Evolutionary conservation across 192 early-diverging fungal species (phyloP), one percentile per base, ranked within the genome.

Genomic region (Geranomyces variabilis): DNA sequence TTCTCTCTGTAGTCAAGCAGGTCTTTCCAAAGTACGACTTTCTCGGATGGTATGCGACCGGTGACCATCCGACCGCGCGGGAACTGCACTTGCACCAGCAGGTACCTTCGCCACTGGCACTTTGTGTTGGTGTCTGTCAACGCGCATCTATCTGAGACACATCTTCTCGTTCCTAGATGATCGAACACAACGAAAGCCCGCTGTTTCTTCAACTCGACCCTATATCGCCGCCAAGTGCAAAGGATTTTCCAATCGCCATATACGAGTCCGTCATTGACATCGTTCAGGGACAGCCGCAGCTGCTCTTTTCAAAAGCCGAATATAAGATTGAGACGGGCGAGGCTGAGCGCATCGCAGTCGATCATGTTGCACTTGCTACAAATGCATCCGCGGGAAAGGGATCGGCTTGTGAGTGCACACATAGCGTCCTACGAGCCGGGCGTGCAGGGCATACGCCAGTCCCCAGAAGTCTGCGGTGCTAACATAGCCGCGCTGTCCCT

Each of bases 261-360:
- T 94, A 93, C 70, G 93, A 95, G 79, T 88, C 92, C 0, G 81
- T 90, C 1, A 84, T 92, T 1, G 92, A 93, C 68, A 79, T 89
- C 15, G 81, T 85, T 10, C 77, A 81, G 31, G 81, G 73, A 15
- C 67, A 80, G 21, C 79, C 86, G 7, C 80, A 86, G 48, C 80
- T 88, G 29, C 72, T 89, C 43, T 92, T 95, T 68, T 80, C 88
- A 12, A 77, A 86, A 67, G 67, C 83, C 17, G 61, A 81, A 29
- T 95, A 93, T 77, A 89, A 87, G 69, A 86, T 95, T 26, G 92
- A 93, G 66, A 93, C 93, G 7, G 88, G 88, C 28, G 93, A 95
- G 65, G 92, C 92, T 33, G 93, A 95, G 71, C 83, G 93, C 44
- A 92, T 95, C 71, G 92, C 93, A 10, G 88, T 95, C 12, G 91